Percentiles rank a stretch among this genome's conserved stretches.
Conservation (phyloP, 2,329 filamentous ascomycete genomes). For the Cladophialophora immunda region DNA sequence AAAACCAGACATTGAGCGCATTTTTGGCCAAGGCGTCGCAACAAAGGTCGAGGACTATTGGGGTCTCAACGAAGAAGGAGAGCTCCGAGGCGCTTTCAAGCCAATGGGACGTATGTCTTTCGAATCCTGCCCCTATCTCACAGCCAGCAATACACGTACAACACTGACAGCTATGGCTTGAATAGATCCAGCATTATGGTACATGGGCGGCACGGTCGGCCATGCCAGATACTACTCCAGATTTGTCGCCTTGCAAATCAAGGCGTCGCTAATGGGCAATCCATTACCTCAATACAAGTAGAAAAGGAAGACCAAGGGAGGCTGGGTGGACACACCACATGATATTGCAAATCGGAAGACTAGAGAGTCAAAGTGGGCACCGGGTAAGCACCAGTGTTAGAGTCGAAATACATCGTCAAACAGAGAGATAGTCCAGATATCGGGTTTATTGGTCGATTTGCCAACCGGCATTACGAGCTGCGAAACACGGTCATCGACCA, state of each 20-base stretch:
- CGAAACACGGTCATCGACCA: too few relatives aligned
- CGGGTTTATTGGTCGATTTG: too few relatives aligned
- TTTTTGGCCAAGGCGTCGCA: slow-evolving; percentile 53
- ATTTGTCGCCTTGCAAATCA: slow-evolving; percentile 57
- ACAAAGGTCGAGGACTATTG: slow-evolving; percentile 54
- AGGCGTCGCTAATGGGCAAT: slow-evolving; percentile 43
- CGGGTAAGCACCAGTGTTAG: too few relatives aligned
- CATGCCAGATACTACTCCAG: slow-evolving; percentile 52
- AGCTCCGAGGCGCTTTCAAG: slow-evolving; percentile 54
- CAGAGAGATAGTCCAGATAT: too few relatives aligned
- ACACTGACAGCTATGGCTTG: not conserved
- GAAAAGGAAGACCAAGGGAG: not conserved
- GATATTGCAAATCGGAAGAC: not conserved
- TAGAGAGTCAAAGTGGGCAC: too few relatives aligned
- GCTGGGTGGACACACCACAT: not conserved
- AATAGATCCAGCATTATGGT: slow-evolving; percentile 50
- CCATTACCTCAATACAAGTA: slow-evolving; percentile 29
- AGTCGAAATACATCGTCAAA: too few relatives aligned
- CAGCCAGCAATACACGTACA: not conserved
- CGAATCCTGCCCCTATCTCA: not conserved
- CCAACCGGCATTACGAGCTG: too few relatives aligned
- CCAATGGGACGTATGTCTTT: slow-evolving; percentile 48
- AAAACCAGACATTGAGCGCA: slow-evolving; percentile 46
- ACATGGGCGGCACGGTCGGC: slow-evolving; percentile 54
- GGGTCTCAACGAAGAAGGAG: slow-evolving; percentile 57